Percentiles rank a stretch among this genome's conserved stretches.
Evolutionary conservation across 1,284 basidiomycete genomes (phyloP).

Genomic region (Schizophyllum commune): DNA sequence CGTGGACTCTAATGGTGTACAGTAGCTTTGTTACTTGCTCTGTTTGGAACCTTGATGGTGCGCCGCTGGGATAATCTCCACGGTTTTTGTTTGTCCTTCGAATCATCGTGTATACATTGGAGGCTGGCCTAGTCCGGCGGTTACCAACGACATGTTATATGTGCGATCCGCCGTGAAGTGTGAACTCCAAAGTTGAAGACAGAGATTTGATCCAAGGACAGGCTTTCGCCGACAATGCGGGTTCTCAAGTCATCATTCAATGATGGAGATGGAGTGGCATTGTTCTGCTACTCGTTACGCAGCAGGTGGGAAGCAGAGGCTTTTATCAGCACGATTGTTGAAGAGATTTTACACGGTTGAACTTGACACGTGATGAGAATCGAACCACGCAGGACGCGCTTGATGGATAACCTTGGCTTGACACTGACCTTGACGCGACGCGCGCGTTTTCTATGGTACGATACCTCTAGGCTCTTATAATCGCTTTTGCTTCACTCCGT

Average conservation of each 20-base stretch:
- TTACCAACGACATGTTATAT: neutral
- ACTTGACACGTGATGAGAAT: neutral
- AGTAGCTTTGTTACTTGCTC: neutral
- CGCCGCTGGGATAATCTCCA: neutral
- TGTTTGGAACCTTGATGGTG: neutral
- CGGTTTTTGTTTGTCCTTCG: neutral
- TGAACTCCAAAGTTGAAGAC: no score
- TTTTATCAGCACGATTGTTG: neutral
- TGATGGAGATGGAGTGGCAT: no score
- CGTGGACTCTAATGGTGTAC: neutral
- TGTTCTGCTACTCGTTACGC: no score
- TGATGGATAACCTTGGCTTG: neutral
- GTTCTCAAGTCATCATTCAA: no score
- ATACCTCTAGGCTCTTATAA: neutral
- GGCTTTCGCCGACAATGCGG: no score
- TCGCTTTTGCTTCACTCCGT: neutral
- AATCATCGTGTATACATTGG: neutral
- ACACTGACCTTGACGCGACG: neutral
- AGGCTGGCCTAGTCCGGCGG: neutral
- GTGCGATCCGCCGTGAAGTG: neutral
- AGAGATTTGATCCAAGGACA: no score
- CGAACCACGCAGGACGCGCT: neutral
- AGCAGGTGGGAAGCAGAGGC: neutral
- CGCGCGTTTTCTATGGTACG: neutral
- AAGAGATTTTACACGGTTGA: neutral